Evolutionary conservation across 768 basidiomycete species (phyloP).

Genomic region (Dioszegia crocea): DNA sequence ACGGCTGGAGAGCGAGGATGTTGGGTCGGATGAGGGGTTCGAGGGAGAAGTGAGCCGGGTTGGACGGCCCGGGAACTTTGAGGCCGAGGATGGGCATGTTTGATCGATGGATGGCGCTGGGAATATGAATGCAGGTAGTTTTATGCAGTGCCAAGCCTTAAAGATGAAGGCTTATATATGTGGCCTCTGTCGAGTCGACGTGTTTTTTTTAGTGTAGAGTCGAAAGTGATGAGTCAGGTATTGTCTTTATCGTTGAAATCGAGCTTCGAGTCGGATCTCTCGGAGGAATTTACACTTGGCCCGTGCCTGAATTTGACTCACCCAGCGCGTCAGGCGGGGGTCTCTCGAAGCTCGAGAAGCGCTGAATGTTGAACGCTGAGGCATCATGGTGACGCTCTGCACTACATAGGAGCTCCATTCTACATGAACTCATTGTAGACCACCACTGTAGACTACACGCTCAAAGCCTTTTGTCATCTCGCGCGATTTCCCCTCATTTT

Average conservation of each 20-base stretch:
- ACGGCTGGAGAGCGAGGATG: conserved; percentile 83
- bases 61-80: conserved; percentile 46
- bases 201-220: background rate
- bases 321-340: no score
- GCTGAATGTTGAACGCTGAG: no score
- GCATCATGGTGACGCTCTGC: no score
- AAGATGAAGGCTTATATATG: no score
- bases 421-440: no score
- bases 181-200: background rate
- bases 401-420: no score
- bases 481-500: no score
- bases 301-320: no score
- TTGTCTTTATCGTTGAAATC: background rate
- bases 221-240: background rate
- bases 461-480: no score
- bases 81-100: conserved; percentile 50
- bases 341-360: no score
- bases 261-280: background rate
- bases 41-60: conserved; percentile 78
- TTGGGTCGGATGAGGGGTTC: conserved; percentile 84
- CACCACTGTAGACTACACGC: no score
- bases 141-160: no score
- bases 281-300: background rate
- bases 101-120: background rate
- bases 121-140: background rate